Conservation (phyloP, 257 asterid species). For the Euphrasia confusa region DNA sequence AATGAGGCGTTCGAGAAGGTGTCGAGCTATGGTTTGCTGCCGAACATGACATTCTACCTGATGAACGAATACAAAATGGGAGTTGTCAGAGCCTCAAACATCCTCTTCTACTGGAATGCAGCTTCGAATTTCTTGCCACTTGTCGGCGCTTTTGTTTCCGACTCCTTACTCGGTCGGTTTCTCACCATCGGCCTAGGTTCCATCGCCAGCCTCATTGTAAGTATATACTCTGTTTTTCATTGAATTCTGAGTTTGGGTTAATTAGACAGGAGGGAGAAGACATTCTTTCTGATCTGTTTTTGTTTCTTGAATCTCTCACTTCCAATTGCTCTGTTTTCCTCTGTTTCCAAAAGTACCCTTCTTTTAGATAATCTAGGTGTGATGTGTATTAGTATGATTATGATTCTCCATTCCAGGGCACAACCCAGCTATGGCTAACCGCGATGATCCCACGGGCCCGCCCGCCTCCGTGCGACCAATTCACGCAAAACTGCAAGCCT, state of each 20-base stretch:
- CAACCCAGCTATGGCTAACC: slow-evolving; percentile 53
- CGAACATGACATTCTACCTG: slow-evolving; percentile 59
- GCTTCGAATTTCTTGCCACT: slow-evolving; percentile 60
- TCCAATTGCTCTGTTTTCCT: too few species aligned
- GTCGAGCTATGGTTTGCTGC: slow-evolving; percentile 54
- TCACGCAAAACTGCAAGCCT: slow-evolving; percentile 27
- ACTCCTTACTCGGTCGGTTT: slow-evolving; percentile 61
- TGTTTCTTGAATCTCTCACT: too few species aligned
- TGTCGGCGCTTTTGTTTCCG: slow-evolving; percentile 64
- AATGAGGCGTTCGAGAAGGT: slow-evolving; percentile 77
- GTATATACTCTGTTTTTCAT: not conserved
- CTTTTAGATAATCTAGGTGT: too few species aligned
- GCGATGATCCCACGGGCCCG: slow-evolving; percentile 44
- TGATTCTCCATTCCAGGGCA: slow-evolving; percentile 37
- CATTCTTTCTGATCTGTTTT: too few species aligned
- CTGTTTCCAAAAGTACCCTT: too few species aligned
- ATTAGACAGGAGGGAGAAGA: not conserved
- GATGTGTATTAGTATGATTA: too few species aligned
- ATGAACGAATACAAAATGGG: slow-evolving; percentile 48
- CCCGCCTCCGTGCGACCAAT: slow-evolving; percentile 39
- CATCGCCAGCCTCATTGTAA: slow-evolving; percentile 52
- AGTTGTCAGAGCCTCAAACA: slow-evolving; percentile 33
- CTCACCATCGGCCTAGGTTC: slow-evolving; percentile 58
- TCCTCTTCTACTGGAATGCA: slow-evolving; percentile 53
- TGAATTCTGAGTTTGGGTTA: not conserved